phyloP scores from a whole-genome alignment of 148 eudicot species.

The Chenopodium suecicum region DNA sequence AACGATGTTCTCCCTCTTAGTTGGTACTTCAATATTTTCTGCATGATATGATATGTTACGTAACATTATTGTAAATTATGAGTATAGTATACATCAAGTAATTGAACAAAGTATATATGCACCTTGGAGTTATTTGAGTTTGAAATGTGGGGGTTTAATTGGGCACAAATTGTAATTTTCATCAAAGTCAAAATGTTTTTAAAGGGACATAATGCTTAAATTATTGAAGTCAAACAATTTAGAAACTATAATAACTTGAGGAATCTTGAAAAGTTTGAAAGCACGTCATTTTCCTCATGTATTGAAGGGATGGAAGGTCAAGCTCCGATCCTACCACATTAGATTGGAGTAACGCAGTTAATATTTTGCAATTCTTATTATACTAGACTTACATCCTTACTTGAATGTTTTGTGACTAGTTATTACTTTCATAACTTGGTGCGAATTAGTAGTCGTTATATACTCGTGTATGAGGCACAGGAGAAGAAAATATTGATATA shows the following conservation, averaged over 20 bases:
- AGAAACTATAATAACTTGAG: not conserved
- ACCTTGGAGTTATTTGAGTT: slow-evolving; percentile 20
- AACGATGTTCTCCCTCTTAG: not conserved
- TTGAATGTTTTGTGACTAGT: too few relatives aligned
- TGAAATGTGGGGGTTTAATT: not conserved
- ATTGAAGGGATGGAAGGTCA: too few relatives aligned
- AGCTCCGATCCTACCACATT: too few relatives aligned
- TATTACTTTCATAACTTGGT: too few relatives aligned
- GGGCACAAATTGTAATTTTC: not conserved
- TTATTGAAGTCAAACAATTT: not conserved
- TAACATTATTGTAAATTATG: slow-evolving; percentile 7
- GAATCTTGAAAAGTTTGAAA: not conserved
- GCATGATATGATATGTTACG: slow-evolving; percentile 24
- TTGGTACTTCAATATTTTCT: slow-evolving; percentile 1
- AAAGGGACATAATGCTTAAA: not conserved
- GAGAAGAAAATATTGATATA: too few relatives aligned
- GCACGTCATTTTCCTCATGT: too few relatives aligned
- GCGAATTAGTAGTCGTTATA: too few relatives aligned
- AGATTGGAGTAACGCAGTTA: too few relatives aligned
- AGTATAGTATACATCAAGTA: slow-evolving; percentile 7
- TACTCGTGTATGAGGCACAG: too few relatives aligned
- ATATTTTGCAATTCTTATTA: too few relatives aligned
- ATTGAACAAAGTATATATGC: not conserved
- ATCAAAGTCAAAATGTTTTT: not conserved
- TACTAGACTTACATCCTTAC: too few relatives aligned